Evolutionary conservation across 129 eudicot species (phyloP), one percentile per base, ranked within the genome.

Genomic region (Helianthus tuberosus): DNA sequence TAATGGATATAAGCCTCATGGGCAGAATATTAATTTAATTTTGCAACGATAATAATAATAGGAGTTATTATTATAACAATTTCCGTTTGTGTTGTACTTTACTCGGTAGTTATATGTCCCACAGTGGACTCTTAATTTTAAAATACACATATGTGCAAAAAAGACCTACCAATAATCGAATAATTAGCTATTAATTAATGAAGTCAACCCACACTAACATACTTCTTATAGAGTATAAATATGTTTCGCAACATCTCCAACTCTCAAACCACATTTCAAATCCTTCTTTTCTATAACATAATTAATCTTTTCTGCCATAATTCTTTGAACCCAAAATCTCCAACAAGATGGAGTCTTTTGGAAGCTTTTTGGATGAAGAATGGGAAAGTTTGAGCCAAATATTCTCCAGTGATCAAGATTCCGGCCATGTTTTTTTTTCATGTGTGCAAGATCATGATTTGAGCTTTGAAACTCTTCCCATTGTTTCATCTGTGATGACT

Each of bases 311-410:
- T 53, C 48, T 41, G 23, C 61, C 72, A 11, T 27, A 16, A 50
- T 44, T 36, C 66, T 15, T 61, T 38, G 5, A 52, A 77, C 41
- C 66, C 66, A 5, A 51, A 66, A 53, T 53, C 27, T 58, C 58
- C n/a, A 16, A 52, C n/a, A 47, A 78, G 53, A 87, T 89, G 96
- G 93, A 89, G 75, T 14, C 82, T 66, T 64, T 82, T 27, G 96
- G 88, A 73, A 81, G 77, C 80, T 85, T 85, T 71, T 71, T 82
- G 35, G 91, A 92, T 68, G 94, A 87, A 77, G 98, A 92, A 60
- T 92, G 91, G 91, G 94, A 89, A 29, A 77, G 83, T 57, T 63
- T 89, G 76, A 77, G 81, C 82, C 86, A 39, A 78, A 68, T 92
- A 76, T 87, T 92, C 47, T 69, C 96, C 6, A 17, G 55, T 60